Evolutionary conservation across 1,139 yeast genomes (phyloP).

Genomic region (Hemisphaericaspora subhashii): DNA sequence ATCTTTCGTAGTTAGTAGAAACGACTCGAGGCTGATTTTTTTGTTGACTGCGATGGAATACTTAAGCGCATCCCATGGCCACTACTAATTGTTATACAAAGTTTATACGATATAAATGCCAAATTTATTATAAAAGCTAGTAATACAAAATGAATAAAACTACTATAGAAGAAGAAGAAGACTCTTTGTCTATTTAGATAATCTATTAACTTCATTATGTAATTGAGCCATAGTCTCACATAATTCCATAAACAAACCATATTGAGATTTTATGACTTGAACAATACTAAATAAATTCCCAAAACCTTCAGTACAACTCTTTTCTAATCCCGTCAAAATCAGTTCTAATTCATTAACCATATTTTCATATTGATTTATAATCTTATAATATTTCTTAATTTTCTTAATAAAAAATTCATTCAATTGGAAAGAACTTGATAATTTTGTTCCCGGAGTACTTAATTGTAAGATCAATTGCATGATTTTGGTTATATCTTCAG

Average conservation of each 20-base stretch:
- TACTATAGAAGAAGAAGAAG: too few relatives aligned
- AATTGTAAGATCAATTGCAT: slow-evolving; percentile 66
- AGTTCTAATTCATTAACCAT: slow-evolving; percentile 73
- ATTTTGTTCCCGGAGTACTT: slow-evolving; percentile 65
- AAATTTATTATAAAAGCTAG: neutral
- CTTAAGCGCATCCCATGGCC: too few relatives aligned
- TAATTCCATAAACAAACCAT: slow-evolving; percentile 81
- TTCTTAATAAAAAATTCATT: slow-evolving; percentile 52
- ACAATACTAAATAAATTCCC: slow-evolving; percentile 59
- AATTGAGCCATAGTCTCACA: slow-evolving; percentile 88
- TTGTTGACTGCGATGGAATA: too few relatives aligned
- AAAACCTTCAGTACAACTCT: slow-evolving; percentile 44
- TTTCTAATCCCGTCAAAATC: slow-evolving; percentile 43
- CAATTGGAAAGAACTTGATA: slow-evolving; percentile 53
- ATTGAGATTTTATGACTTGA: slow-evolving; percentile 76
- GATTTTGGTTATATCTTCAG: slow-evolving; percentile 68
- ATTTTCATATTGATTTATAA: slow-evolving; percentile 69
- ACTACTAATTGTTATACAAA: too few relatives aligned
- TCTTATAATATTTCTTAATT: slow-evolving; percentile 65
- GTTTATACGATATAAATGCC: too few relatives aligned
- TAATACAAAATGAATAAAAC: neutral
- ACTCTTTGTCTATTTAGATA: slow-evolving; percentile 14
- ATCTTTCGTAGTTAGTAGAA: neutral
- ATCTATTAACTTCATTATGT: slow-evolving; percentile 57
- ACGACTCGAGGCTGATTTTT: too few relatives aligned